A percentile compares a stretch with the other conserved stretches of the same genome.
Evolutionary conservation across 257 asterid species (phyloP).

Genomic region (Salvia miltiorrhiza): DNA sequence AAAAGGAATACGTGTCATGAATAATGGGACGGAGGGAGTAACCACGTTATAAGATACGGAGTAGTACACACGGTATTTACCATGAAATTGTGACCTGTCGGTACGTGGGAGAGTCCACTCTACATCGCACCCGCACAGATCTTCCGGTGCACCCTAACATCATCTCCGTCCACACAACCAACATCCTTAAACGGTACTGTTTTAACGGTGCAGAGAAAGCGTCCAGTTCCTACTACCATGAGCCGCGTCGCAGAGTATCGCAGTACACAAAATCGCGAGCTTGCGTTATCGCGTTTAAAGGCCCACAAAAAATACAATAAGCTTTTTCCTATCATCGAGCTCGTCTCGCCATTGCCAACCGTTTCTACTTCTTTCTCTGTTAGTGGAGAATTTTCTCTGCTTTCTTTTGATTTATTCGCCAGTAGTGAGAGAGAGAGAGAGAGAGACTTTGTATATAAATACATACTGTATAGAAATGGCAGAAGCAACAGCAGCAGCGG

Average conservation of each 20-base stretch:
- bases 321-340: neutral
- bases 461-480: constrained; percentile 16
- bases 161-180: neutral
- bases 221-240: neutral
- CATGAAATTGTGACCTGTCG: constrained; percentile 16
- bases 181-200: neutral
- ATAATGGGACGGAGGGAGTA: too few species aligned
- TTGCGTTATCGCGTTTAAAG: neutral
- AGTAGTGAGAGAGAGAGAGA: neutral
- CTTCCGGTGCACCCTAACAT: neutral
- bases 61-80: too few species aligned
- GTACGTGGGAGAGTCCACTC: neutral
- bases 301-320: constrained; percentile 23
- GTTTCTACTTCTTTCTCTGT: neutral
- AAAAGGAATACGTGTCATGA: too few species aligned
- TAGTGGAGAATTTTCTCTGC: constrained; percentile 14
- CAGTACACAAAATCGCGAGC: neutral
- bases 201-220: neutral
- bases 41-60: too few species aligned
- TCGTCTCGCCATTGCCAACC: neutral
- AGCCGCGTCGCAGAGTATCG: constrained; percentile 14
- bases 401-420: constrained; percentile 18
- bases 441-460: neutral
- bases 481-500: constrained; percentile 23
- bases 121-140: constrained; percentile 21